phyloP scores from a whole-genome alignment of 2,329 filamentous ascomycete genomes.

The Botrytis fabae region DNA sequence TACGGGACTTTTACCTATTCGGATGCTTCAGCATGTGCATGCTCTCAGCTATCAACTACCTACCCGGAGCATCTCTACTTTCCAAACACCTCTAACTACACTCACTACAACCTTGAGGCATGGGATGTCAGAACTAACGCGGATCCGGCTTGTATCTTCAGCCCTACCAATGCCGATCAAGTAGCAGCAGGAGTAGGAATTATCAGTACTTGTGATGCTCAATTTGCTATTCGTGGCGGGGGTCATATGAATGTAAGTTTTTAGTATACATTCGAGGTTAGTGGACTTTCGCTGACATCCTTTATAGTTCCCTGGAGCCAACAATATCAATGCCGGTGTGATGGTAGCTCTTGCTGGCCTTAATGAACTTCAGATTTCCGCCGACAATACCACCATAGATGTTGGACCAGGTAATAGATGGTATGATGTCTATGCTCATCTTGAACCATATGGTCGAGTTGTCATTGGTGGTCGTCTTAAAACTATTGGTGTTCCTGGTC shows the following conservation, averaged over 20 bases:
- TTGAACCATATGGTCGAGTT: conserved; percentile 24
- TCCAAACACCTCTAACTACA: conserved; percentile 4
- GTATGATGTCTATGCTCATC: conserved; percentile 34
- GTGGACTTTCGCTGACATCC: neutral
- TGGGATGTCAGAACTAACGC: conserved; percentile 14
- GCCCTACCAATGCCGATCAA: conserved; percentile 9
- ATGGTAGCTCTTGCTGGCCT: conserved; percentile 49
- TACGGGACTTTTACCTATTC: neutral
- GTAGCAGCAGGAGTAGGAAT: conserved; percentile 29
- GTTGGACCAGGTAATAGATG: conserved; percentile 45
- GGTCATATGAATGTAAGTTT: conserved; percentile 30
- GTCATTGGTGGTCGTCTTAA: conserved; percentile 28
- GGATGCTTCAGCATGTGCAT: conserved; percentile 14
- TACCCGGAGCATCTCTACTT: neutral
- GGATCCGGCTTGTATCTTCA: conserved; percentile 18
- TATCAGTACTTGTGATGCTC: conserved; percentile 27
- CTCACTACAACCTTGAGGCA: conserved; percentile 5
- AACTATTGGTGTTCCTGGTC: conserved; percentile 31
- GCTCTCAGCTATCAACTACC: neutral
- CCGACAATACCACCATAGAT: conserved; percentile 36
- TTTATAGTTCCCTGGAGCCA: conserved; percentile 45
- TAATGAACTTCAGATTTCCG: conserved; percentile 35
- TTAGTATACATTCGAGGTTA: neutral
- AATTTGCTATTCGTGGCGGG: conserved; percentile 35
- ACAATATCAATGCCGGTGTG: conserved; percentile 52